These are phyloP conservation scores for Hanseniaspora sp. DNA, from an alignment of 1,139 yeast genomes.

Conservation along the genomic window DNA sequence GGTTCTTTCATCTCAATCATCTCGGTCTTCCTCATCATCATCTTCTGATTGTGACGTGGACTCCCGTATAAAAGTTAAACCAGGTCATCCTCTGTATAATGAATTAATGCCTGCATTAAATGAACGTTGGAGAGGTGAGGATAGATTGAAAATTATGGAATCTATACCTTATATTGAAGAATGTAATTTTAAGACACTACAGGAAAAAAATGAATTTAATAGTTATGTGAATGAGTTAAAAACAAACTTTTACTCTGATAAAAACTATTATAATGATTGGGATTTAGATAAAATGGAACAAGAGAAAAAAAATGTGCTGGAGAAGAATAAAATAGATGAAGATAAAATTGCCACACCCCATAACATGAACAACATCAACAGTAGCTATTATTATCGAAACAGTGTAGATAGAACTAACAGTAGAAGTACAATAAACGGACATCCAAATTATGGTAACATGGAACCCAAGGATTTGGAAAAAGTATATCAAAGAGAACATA, in stretches of 20 bases:
- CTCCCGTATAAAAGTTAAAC: slow-evolving; percentile 17
- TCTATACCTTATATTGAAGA: slow-evolving; percentile 33
- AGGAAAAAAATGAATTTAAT: slow-evolving; percentile 28
- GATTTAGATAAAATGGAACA: slow-evolving; percentile 10
- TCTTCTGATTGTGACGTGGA: slow-evolving; percentile 16
- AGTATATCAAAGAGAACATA: slow-evolving; percentile 3
- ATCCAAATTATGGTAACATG: slow-evolving; percentile 12
- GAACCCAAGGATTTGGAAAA: slow-evolving; percentile 13
- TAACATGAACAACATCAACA: neutral
- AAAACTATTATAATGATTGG: slow-evolving; percentile 13
- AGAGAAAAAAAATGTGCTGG: slow-evolving; percentile 6
- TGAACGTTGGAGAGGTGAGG: slow-evolving; percentile 62
- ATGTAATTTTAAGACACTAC: slow-evolving; percentile 24
- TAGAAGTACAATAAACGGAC: neutral
- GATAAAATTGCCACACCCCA: neutral
- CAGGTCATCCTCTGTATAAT: slow-evolving; percentile 23
- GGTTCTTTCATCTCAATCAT: slow-evolving; percentile 20
- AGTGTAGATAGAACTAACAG: neutral
- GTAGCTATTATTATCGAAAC: neutral
- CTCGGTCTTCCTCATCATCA: slow-evolving; percentile 23
- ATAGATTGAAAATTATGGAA: slow-evolving; percentile 46
- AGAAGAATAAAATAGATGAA: slow-evolving; percentile 9
- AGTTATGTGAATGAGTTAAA: slow-evolving; percentile 25
- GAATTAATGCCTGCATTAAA: slow-evolving; percentile 30
- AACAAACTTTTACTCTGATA: slow-evolving; percentile 23